Base-by-base conservation (phyloP, 805 yeast species). In the Saturnispora zaruensis region DNA sequence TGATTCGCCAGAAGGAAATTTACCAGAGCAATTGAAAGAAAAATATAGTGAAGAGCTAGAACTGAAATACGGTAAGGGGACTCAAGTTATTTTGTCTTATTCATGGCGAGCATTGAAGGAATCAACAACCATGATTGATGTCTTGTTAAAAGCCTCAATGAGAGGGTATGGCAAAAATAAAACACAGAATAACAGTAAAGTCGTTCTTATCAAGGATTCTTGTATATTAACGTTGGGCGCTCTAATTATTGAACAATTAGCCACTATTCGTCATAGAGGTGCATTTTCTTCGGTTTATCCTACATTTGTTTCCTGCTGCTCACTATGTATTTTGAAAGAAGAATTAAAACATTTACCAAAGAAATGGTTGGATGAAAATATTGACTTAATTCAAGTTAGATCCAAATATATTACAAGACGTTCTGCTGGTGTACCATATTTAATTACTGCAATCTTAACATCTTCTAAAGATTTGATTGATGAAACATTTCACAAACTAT, bases 221-320 rank as follows among this genome's bases (percentile, higher is more conserved):
- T 37, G 42, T 6, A 59, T 75, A n/a, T 45, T 69, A 13, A 44
- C 54, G 3, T 57, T 72, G 28, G 87, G 93, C 9, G 73, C 76
- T 1, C 59, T 82, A 5, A 63, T 87, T 3, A 71, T 84, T 51
- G 75, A 69, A 9, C 95, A 89, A 61, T 68, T 93, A 33, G 74
- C 87, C 3, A 72, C 79, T 0, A 82, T 90, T 20, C 78, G 90
- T 42, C 98, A 93, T 58, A 76, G 95, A 53, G 98, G 98, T 30
- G 96, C 97, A 0, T 87, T 91, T 54, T 82, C 95, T 8, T 81
- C 97, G 0, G 84, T 90, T 0, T 82, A 86, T 54, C 96, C 96
- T 5, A 77, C 93, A 0, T 87, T 85, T 57, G 73, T 81, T 13
- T 73, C 80, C 6, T 76, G 82, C 49, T 87, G 96, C 56, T 54